phyloP scores from a whole-genome alignment of 2,329 filamentous ascomycete species.

The Pestalotiopsis sp. region DNA sequence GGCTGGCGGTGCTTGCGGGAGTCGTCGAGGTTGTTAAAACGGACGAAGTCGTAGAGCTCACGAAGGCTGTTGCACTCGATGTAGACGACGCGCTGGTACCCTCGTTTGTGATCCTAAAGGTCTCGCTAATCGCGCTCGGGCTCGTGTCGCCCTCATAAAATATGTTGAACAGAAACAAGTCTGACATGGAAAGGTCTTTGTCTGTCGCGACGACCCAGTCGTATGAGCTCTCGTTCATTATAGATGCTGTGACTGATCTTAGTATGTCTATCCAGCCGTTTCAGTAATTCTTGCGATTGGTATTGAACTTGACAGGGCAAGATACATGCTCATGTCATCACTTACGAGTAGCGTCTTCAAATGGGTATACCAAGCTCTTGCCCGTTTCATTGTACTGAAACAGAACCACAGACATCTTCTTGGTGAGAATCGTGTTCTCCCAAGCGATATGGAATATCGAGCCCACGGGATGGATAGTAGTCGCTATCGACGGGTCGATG shows the following conservation, averaged over 20 bases:
- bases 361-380: constrained; percentile 6
- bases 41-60: neutral
- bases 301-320: too few relatives aligned
- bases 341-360: constrained; percentile 13
- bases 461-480: constrained; percentile 1
- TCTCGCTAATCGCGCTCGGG: neutral
- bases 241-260: neutral
- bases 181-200: neutral
- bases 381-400: constrained; percentile 4
- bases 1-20: neutral
- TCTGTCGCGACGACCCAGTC: neutral
- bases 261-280: neutral
- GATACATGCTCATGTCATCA: neutral
- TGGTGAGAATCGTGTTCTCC: neutral
- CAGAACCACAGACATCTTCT: neutral
- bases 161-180: constrained; percentile 4
- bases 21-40: neutral
- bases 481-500: neutral
- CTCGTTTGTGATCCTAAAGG: constrained; percentile 10
- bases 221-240: neutral
- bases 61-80: neutral
- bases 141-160: constrained; percentile 9
- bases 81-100: neutral
- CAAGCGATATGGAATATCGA: constrained; percentile 11
- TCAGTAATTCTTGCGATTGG: neutral